Percentiles rank a stretch among this genome's conserved stretches.
Evolutionary conservation across 768 basidiomycete species (phyloP).

Genomic region (Hydnomerulius pinastri): DNA sequence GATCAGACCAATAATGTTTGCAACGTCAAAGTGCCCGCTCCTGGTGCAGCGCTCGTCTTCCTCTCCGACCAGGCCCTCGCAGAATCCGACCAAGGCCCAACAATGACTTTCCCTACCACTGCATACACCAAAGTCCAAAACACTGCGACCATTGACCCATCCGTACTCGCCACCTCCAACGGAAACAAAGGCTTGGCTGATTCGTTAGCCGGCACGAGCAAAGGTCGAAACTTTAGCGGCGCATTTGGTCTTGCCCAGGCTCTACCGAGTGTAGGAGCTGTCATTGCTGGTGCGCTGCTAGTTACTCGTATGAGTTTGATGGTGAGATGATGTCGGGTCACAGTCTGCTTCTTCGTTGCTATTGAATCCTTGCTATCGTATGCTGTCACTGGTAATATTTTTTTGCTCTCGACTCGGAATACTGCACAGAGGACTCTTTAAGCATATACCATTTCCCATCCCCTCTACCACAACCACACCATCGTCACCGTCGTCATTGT

Average conservation of each 20-base stretch:
- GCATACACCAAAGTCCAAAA: conserved; percentile 55
- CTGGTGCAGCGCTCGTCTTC: conserved; percentile 77
- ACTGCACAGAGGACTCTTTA: conserved; percentile 5
- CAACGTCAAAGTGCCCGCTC: conserved; percentile 62
- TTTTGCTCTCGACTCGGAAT: neutral
- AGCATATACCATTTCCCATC: conserved; percentile 10
- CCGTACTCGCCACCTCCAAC: conserved; percentile 64
- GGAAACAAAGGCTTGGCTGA: conserved; percentile 43
- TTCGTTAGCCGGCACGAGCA: conserved; percentile 9
- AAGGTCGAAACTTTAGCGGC: neutral
- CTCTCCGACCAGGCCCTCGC: conserved; percentile 45
- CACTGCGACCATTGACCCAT: conserved; percentile 56
- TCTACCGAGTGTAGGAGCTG: conserved; percentile 9
- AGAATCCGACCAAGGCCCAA: conserved; percentile 34
- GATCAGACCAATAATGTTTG: conserved; percentile 55
- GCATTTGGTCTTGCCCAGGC: conserved; percentile 10
- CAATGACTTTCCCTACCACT: conserved; percentile 58
- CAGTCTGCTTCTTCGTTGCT: conserved; percentile 11
- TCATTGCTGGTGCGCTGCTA: conserved; percentile 18
- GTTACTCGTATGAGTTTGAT: conserved; percentile 7
- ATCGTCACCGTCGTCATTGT: conserved; percentile 21
- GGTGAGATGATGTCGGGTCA: neutral
- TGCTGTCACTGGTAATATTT: conserved; percentile 3
- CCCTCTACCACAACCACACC: conserved; percentile 27
- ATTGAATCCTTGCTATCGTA: conserved; percentile 14